These are phyloP conservation scores for Chiua virens DNA, from an alignment of 768 basidiomycete genomes.

Conservation along the genomic window DNA sequence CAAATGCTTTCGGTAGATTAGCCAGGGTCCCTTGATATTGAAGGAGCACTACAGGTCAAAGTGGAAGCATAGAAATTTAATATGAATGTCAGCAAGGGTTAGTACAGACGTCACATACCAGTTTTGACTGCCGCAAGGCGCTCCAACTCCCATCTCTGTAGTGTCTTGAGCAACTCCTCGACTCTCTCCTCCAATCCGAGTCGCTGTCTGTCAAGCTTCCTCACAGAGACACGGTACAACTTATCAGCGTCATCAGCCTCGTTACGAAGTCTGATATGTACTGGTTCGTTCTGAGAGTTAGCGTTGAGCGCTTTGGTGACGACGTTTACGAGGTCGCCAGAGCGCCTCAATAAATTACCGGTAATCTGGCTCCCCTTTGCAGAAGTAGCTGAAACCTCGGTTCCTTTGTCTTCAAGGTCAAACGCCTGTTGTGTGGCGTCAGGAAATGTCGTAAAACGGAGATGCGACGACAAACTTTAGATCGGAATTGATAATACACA, in stretches of 20 bases:
- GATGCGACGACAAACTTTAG: slow-evolving; percentile 51
- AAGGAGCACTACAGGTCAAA: slow-evolving; percentile 55
- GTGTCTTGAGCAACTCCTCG: slow-evolving; percentile 74
- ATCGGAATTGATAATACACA: slow-evolving; percentile 82
- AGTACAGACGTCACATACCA: slow-evolving; percentile 41
- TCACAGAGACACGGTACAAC: slow-evolving; percentile 75
- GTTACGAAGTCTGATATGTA: slow-evolving; percentile 64
- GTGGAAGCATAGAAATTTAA: background rate
- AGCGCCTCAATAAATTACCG: slow-evolving; percentile 66
- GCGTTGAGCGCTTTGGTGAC: slow-evolving; percentile 69
- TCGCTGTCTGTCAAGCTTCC: slow-evolving; percentile 82
- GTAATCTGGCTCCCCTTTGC: slow-evolving; percentile 38
- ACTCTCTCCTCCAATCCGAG: slow-evolving; percentile 82
- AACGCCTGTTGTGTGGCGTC: slow-evolving; percentile 24
- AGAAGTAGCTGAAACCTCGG: slow-evolving; percentile 20
- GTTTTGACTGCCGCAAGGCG: slow-evolving; percentile 83
- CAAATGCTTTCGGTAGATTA: slow-evolving; percentile 67
- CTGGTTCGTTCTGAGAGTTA: slow-evolving; percentile 54
- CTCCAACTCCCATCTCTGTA: slow-evolving; percentile 87
- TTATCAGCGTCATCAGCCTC: slow-evolving; percentile 85
- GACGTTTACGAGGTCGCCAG: slow-evolving; percentile 65
- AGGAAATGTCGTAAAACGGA: slow-evolving; percentile 24
- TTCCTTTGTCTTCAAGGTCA: slow-evolving; percentile 25
- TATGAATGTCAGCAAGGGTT: background rate
- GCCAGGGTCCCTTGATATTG: slow-evolving; percentile 84